Evolutionary conservation across 345 rosid genomes (phyloP).

Genomic region (Schrenkiella parvula): DNA sequence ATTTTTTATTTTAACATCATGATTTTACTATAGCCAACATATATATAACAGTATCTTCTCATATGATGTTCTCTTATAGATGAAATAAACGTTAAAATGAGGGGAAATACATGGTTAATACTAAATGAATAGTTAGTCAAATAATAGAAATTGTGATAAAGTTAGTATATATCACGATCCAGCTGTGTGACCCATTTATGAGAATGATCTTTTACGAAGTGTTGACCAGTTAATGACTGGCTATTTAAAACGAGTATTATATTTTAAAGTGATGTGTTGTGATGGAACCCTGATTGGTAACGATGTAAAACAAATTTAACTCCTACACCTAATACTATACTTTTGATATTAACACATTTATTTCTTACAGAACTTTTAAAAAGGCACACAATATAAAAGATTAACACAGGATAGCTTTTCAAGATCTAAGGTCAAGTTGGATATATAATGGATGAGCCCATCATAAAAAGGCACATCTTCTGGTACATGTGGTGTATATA

Average conservation of each 20-base stretch:
- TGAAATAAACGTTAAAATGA: neutral
- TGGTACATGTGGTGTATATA: neutral
- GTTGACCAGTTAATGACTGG: slow-evolving; percentile 20
- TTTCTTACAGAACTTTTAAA: neutral
- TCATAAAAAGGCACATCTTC: too few species aligned
- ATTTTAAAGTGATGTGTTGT: slow-evolving; percentile 1
- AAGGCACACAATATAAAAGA: slow-evolving; percentile 10
- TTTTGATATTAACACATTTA: neutral
- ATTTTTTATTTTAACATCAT: too few species aligned
- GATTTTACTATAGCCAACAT: too few species aligned
- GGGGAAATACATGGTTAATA: neutral
- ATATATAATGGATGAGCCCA: slow-evolving; percentile 3
- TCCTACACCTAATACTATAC: slow-evolving; percentile 15
- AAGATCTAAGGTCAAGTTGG: slow-evolving; percentile 15
- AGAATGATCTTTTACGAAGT: neutral
- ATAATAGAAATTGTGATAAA: neutral
- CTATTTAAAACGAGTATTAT: neutral
- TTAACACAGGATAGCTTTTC: neutral
- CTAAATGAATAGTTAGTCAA: neutral
- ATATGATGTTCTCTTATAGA: neutral
- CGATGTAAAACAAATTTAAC: slow-evolving; percentile 20
- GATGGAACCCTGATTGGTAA: slow-evolving; percentile 25
- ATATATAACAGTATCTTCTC: neutral
- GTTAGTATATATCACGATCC: neutral
- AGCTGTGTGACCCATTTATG: neutral